Evolutionary conservation across 352 stramenopile genomes (phyloP).

Genomic region (Pythium myriotylum): DNA sequence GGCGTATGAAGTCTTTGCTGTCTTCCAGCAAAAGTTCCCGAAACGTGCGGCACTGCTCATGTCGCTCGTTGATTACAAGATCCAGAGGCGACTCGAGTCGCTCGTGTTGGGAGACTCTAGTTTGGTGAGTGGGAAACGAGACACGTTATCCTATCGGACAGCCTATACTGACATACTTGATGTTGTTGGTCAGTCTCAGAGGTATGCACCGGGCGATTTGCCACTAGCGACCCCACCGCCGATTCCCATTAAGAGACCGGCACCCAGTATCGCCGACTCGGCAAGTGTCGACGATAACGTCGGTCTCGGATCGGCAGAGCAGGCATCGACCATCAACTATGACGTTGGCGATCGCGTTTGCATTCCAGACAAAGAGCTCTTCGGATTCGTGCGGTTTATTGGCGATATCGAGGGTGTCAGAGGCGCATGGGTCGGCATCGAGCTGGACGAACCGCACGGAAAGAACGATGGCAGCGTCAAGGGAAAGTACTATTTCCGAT

Average conservation of each 20-base stretch:
- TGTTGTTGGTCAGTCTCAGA: background rate
- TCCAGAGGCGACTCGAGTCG: constrained; percentile 77
- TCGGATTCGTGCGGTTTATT: constrained; percentile 78
- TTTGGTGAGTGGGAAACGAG: constrained; percentile 11
- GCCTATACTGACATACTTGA: background rate
- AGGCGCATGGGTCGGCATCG: constrained; percentile 74
- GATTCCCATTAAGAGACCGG: background rate
- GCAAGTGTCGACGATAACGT: constrained; percentile 59
- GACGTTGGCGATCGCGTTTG: constrained; percentile 78
- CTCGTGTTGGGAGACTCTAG: constrained; percentile 36
- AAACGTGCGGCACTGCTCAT: constrained; percentile 73
- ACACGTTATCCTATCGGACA: background rate
- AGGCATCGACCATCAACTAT: constrained; percentile 37
- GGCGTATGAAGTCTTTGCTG: constrained; percentile 67
- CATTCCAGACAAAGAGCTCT: constrained; percentile 85
- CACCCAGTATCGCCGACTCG: constrained; percentile 23
- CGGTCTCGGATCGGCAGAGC: constrained; percentile 9
- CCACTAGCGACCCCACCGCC: background rate
- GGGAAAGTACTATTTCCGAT: constrained; percentile 78
- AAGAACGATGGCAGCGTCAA: constrained; percentile 89
- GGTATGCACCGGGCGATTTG: constrained; percentile 9
- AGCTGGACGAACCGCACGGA: constrained; percentile 72
- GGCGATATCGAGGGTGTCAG: constrained; percentile 75
- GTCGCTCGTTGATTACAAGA: constrained; percentile 77
- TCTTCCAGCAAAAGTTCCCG: constrained; percentile 79